phyloP scores from a whole-genome alignment of 2,329 filamentous ascomycete genomes.

The Drechslerella dactyloides region DNA sequence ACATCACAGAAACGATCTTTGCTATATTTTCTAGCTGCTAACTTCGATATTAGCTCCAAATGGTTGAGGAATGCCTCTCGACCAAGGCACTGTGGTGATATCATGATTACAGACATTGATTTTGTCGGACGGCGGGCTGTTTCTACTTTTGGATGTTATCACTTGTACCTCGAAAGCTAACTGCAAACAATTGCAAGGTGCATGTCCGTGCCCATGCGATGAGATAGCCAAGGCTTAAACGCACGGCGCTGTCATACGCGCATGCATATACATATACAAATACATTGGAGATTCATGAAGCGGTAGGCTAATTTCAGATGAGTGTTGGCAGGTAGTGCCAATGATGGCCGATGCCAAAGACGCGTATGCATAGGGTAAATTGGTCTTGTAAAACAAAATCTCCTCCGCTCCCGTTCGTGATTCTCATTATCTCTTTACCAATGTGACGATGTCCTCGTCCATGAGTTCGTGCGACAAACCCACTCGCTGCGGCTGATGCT shows the following conservation, averaged over 20 bases:
- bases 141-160: too few species aligned
- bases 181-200: too few species aligned
- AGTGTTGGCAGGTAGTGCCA: background rate
- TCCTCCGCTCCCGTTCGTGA: background rate
- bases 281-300: background rate
- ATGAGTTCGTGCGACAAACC: conserved; percentile 87
- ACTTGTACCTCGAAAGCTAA: too few species aligned
- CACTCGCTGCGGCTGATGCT: conserved; percentile 96
- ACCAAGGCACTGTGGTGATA: conserved; percentile 12
- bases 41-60: conserved; percentile 16
- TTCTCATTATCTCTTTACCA: conserved; percentile 32
- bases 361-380: background rate
- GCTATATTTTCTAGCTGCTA: background rate
- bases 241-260: too few species aligned
- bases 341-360: background rate
- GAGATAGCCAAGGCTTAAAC: too few species aligned
- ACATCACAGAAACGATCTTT: background rate
- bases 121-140: too few species aligned
- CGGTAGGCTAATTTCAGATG: conserved; percentile 3
- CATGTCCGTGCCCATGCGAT: too few species aligned
- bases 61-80: conserved; percentile 24
- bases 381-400: too few species aligned
- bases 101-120: too few species aligned
- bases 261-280: background rate
- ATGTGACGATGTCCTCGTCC: conserved; percentile 94